Evolutionary conservation across 352 stramenopile genomes (phyloP).

Genomic region (Pythium grandisporangium): DNA sequence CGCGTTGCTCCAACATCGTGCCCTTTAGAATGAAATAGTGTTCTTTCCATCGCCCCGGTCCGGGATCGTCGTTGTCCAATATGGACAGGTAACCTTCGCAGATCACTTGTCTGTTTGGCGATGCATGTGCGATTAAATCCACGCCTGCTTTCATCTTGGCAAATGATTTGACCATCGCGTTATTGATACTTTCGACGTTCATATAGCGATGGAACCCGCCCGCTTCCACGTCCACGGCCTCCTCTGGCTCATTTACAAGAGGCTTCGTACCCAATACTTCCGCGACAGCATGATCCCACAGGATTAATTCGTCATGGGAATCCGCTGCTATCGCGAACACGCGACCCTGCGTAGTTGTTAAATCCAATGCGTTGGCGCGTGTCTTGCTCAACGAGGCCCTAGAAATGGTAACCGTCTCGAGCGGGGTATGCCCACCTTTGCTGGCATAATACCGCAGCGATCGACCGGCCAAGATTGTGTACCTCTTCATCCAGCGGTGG

Average conservation of each 20-base stretch:
- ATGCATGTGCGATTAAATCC: too few relatives aligned
- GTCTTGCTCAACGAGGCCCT: constrained; percentile 19
- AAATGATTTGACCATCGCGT: too few relatives aligned
- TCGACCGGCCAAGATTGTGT: constrained; percentile 33
- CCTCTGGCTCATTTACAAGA: constrained; percentile 2
- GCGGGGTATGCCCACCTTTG: constrained; percentile 9
- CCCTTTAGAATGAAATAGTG: constrained; percentile 55
- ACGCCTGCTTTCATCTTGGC: too few relatives aligned
- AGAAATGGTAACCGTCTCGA: constrained; percentile 19
- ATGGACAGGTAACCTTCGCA: constrained; percentile 58
- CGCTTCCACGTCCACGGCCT: constrained; percentile 1
- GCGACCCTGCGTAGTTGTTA: constrained; percentile 12
- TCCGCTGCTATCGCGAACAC: constrained; percentile 22
- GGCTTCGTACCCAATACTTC: constrained; percentile 6
- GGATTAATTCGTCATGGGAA: constrained; percentile 25
- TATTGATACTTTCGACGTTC: too few relatives aligned
- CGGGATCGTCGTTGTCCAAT: too few relatives aligned
- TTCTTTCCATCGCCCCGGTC: too few relatives aligned
- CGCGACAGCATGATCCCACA: constrained; percentile 22
- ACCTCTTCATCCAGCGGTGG: constrained; percentile 46
- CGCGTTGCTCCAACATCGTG: constrained; percentile 50
- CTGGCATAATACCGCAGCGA: constrained; percentile 42
- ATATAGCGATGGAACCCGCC: too few relatives aligned
- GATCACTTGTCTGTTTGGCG: constrained; percentile 10
- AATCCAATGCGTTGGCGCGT: constrained; percentile 21